Evolutionary conservation across 2,329 filamentous ascomycete genomes (phyloP).

Genomic region (Zalaria obscura): DNA sequence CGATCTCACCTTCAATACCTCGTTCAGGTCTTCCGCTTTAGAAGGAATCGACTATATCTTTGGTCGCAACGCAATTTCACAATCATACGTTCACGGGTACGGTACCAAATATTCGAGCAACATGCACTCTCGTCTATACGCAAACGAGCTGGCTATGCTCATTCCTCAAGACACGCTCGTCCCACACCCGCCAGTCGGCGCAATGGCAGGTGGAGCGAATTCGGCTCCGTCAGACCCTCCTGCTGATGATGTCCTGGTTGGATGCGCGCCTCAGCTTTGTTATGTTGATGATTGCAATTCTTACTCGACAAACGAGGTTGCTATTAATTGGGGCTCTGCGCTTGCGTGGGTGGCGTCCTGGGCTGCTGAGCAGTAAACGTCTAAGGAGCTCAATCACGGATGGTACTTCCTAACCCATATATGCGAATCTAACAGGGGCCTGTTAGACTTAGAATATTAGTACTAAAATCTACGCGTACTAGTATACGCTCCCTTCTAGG

Average conservation of each 20-base stretch:
- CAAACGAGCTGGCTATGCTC: conserved; percentile 1
- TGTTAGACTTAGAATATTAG: too few species aligned
- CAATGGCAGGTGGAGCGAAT: conserved; percentile 5
- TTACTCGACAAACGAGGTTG: conserved; percentile 5
- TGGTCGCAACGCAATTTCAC: conserved; percentile 4
- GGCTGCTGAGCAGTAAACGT: conserved; percentile 4
- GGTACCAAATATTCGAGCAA: conserved; percentile 4
- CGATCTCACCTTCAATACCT: conserved; percentile 3
- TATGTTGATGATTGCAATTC: conserved; percentile 6
- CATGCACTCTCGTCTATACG: conserved; percentile 5
- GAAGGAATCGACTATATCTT: conserved; percentile 5
- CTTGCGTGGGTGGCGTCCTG: conserved; percentile 4
- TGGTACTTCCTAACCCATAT: too few species aligned
- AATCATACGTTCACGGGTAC: conserved; percentile 5
- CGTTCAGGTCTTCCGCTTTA: conserved; percentile 3
- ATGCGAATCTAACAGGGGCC: too few species aligned
- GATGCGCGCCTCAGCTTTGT: conserved; percentile 3
- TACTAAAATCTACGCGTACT: too few species aligned
- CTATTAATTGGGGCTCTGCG: conserved; percentile 5
- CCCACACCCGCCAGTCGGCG: conserved; percentile 1
- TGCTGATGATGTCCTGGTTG: conserved; percentile 6
- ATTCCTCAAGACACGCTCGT: conserved; percentile 2
- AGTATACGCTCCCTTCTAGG: too few species aligned
- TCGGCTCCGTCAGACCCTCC: conserved; percentile 3
- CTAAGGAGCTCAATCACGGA: background rate